Percentiles rank a stretch among this genome's conserved stretches.
Conservation (phyloP, 2,329 filamentous ascomycete genomes). For the Trichoderma koningii region DNA sequence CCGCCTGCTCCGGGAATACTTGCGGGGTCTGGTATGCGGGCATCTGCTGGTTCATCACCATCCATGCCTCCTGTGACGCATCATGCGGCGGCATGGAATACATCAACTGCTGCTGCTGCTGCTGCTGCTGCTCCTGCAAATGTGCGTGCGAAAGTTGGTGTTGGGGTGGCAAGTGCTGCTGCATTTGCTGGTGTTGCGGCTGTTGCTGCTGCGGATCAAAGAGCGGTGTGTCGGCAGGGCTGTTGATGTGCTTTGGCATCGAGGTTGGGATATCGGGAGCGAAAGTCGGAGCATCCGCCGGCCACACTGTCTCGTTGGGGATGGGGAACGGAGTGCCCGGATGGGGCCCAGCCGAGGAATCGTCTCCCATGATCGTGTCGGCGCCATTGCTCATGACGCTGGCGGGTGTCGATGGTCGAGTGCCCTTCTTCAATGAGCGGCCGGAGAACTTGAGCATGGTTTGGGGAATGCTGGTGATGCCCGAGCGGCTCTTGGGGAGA, state of each 20-base stretch:
- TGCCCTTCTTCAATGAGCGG: slow-evolving; percentile 42
- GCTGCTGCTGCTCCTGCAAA: slow-evolving; percentile 13
- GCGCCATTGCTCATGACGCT: slow-evolving; percentile 30
- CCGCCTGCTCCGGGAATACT: slow-evolving; percentile 29
- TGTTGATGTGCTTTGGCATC: slow-evolving; percentile 39
- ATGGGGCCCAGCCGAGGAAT: slow-evolving; percentile 41
- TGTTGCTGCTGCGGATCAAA: slow-evolving; percentile 16
- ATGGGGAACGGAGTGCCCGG: slow-evolving; percentile 47
- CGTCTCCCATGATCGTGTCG: slow-evolving; percentile 41
- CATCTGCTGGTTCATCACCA: slow-evolving; percentile 29
- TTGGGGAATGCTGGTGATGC: slow-evolving; percentile 36
- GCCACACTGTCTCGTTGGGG: slow-evolving; percentile 43
- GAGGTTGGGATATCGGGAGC: slow-evolving; percentile 39
- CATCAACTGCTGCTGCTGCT: slow-evolving; percentile 32
- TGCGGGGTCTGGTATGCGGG: slow-evolving; percentile 30
- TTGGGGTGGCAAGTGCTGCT: slow-evolving; percentile 26
- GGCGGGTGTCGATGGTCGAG: slow-evolving; percentile 41
- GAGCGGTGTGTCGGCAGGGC: slow-evolving; percentile 36
- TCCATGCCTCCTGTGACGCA: slow-evolving; percentile 35
- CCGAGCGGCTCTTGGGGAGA: slow-evolving; percentile 36
- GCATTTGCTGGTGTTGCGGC: slow-evolving; percentile 27
- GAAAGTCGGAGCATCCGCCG: slow-evolving; percentile 45
- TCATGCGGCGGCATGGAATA: slow-evolving; percentile 40
- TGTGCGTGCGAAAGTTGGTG: slow-evolving; percentile 18
- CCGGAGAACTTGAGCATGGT: slow-evolving; percentile 39